Evolutionary conservation across 768 basidiomycete species (phyloP).

Genomic region (Tephrocybe sp.): DNA sequence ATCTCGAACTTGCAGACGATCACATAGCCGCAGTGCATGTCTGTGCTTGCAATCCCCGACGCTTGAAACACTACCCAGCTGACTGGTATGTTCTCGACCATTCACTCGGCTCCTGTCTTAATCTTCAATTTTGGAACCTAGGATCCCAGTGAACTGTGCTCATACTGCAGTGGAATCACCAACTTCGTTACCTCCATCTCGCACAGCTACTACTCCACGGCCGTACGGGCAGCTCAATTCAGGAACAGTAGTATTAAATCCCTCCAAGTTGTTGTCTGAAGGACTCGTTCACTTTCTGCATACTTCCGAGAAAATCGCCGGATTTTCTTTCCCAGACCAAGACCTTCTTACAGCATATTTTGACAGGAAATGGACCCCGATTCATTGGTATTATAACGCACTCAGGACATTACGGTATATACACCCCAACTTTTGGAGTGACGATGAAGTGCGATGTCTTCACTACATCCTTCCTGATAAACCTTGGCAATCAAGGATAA

Average conservation of each 20-base stretch:
- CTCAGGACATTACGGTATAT: conserved; percentile 78
- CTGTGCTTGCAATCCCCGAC: conserved; percentile 92
- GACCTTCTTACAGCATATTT: conserved; percentile 85
- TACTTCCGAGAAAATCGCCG: conserved; percentile 34
- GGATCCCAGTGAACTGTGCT: conserved; percentile 92
- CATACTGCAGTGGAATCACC: conserved; percentile 57
- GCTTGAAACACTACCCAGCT: conserved; percentile 77
- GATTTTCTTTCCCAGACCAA: conserved; percentile 81
- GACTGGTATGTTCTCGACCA: conserved; percentile 65
- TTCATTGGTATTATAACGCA: conserved; percentile 90
- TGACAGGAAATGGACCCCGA: conserved; percentile 69
- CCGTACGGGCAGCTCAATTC: conserved; percentile 87
- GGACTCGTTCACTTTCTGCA: conserved; percentile 55
- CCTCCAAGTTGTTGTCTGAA: conserved; percentile 55
- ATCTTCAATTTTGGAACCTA: conserved; percentile 28
- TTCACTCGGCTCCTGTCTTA: neutral
- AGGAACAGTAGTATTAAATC: conserved; percentile 82
- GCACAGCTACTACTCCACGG: conserved; percentile 49
- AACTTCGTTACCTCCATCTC: conserved; percentile 36
- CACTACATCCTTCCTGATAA: conserved; percentile 89
- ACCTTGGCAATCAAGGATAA: conserved; percentile 69
- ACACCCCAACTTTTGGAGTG: conserved; percentile 78
- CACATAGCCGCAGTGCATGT: conserved; percentile 88
- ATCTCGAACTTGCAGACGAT: conserved; percentile 56
- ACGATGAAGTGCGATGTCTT: conserved; percentile 80